phyloP scores from a whole-genome alignment of 1,284 basidiomycete species.

The Moesziomyces sp. region DNA sequence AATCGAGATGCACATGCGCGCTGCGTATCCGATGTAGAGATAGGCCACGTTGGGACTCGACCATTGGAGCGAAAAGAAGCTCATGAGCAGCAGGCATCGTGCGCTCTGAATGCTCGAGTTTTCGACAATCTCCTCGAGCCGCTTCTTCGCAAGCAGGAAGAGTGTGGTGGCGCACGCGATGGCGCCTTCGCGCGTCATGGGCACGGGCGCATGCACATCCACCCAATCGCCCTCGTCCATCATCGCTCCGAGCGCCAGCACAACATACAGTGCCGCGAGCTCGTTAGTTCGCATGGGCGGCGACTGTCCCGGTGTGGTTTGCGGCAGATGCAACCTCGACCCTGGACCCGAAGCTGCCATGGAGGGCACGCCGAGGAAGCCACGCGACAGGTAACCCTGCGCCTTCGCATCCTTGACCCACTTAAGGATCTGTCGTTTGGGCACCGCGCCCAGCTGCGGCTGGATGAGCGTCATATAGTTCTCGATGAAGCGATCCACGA shows the following conservation, averaged over 20 bases:
- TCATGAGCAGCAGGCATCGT: constrained; percentile 48
- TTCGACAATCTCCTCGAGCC: constrained; percentile 46
- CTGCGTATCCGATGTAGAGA: constrained; percentile 49
- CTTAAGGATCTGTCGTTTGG: constrained; percentile 46
- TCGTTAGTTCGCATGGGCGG: constrained; percentile 44
- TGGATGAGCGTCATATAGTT: constrained; percentile 50
- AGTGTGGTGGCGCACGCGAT: constrained; percentile 41
- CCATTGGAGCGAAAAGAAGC: constrained; percentile 49
- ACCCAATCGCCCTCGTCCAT: constrained; percentile 52
- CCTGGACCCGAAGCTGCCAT: constrained; percentile 30
- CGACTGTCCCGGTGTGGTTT: constrained; percentile 9
- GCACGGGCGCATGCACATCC: constrained; percentile 34
- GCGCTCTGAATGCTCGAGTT: constrained; percentile 49
- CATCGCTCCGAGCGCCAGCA: constrained; percentile 39
- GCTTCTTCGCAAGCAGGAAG: constrained; percentile 44
- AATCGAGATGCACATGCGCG: constrained; percentile 51
- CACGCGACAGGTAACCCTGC: constrained; percentile 39
- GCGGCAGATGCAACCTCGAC: constrained; percentile 2
- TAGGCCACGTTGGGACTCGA: constrained; percentile 51
- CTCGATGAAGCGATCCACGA: constrained; percentile 52
- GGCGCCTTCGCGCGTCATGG: constrained; percentile 39
- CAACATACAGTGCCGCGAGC: constrained; percentile 42
- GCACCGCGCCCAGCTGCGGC: constrained; percentile 37
- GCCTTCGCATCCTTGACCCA: constrained; percentile 50
- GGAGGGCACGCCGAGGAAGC: constrained; percentile 36